Evolutionary conservation across 2,329 filamentous ascomycete species (phyloP).

Genomic region (Ramichloridium luteum): DNA sequence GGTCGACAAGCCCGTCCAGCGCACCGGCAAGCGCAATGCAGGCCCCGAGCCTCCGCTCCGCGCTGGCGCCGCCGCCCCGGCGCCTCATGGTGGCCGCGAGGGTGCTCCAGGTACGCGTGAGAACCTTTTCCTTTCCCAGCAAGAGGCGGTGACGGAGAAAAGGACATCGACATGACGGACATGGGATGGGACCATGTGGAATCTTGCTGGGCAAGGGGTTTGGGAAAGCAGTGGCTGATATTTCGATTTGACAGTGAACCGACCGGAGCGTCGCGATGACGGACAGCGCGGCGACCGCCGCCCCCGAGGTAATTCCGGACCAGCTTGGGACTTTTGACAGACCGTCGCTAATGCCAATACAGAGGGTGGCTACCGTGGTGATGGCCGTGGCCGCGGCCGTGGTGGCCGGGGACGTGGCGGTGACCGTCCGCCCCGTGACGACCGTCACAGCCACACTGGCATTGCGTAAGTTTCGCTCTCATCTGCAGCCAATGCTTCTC

Average conservation of each 20-base stretch:
- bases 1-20: slow-evolving; percentile 68
- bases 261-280: slow-evolving; percentile 65
- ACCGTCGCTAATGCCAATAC: slow-evolving; percentile 3
- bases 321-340: slow-evolving; percentile 2
- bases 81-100: slow-evolving; percentile 37
- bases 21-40: slow-evolving; percentile 77
- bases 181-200: too few species aligned
- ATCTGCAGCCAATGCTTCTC: not conserved
- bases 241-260: slow-evolving; percentile 45
- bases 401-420: slow-evolving; percentile 41
- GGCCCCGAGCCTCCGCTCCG: slow-evolving; percentile 46
- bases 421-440: slow-evolving; percentile 36
- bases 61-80: slow-evolving; percentile 20
- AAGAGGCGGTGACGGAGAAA: too few species aligned
- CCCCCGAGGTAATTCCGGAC: slow-evolving; percentile 23
- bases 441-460: slow-evolving; percentile 49
- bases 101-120: slow-evolving; percentile 72
- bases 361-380: slow-evolving; percentile 31
- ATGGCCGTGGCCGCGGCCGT: slow-evolving; percentile 36
- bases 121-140: too few species aligned
- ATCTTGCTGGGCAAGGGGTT: too few species aligned
- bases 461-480: slow-evolving; percentile 39
- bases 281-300: slow-evolving; percentile 39
- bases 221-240: too few species aligned
- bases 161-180: too few species aligned